Conservation (phyloP, 805 yeast genomes). For the Saturnispora quitensis region DNA sequence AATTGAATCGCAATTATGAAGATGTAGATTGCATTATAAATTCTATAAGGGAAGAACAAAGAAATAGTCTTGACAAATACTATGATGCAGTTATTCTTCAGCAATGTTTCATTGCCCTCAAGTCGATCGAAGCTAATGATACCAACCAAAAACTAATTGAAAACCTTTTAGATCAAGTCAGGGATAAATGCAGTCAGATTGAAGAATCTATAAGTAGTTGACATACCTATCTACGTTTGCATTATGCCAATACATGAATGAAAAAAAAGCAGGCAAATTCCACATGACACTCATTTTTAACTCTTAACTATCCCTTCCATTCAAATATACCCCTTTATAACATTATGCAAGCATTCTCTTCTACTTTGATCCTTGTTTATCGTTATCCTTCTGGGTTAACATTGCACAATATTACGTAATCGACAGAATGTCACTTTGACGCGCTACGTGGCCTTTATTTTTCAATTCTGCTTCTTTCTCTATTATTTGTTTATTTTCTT, state of each 20-base stretch:
- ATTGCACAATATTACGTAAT: neutral
- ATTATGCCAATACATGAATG: neutral
- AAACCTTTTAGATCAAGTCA: constrained; percentile 31
- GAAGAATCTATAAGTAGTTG: neutral
- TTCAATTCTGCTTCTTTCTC: neutral
- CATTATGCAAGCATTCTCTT: neutral
- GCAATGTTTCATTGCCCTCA: constrained; percentile 55
- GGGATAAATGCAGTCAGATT: constrained; percentile 16
- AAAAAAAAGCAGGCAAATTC: neutral
- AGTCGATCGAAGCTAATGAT: constrained; percentile 43
- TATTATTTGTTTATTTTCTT: neutral
- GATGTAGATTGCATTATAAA: constrained; percentile 12
- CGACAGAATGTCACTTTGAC: neutral
- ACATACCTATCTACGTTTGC: neutral
- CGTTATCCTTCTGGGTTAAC: neutral
- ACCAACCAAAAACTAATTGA: constrained; percentile 53
- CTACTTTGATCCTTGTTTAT: neutral
- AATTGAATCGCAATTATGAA: constrained; percentile 28
- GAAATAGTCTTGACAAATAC: neutral
- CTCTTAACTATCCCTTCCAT: neutral
- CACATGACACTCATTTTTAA: too few relatives aligned
- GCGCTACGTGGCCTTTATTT: constrained; percentile 8
- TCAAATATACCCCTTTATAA: neutral
- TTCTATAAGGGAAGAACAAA: constrained; percentile 6
- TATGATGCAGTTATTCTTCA: constrained; percentile 27